Conservation (phyloP, 108 stramenopile species). For the Heterococcus sp. region DNA sequence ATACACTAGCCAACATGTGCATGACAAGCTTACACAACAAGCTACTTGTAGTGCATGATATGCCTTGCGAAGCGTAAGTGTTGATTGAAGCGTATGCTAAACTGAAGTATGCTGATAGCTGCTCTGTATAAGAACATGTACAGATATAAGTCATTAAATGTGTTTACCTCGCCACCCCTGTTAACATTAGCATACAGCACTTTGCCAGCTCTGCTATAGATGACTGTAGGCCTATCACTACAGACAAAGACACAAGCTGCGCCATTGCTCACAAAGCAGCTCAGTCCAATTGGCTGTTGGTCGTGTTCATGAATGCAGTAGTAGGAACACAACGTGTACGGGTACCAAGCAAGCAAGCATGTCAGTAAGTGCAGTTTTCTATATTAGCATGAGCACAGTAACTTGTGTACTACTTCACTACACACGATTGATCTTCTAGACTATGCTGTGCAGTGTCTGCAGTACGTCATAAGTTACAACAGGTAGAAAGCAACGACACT, state of each 20-base stretch:
- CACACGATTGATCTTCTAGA: too few species aligned
- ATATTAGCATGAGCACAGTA: too few species aligned
- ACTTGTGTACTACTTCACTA: too few species aligned
- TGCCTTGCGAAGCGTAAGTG: background rate
- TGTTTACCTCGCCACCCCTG: too few species aligned
- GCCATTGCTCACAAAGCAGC: conserved; percentile 64
- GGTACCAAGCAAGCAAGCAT: background rate
- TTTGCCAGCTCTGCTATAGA: conserved; percentile 82
- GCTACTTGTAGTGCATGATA: background rate
- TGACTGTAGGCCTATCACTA: conserved; percentile 92
- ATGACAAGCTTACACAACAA: background rate
- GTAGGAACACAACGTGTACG: background rate
- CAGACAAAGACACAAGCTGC: conserved; percentile 85
- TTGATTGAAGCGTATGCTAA: background rate
- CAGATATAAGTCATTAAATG: too few species aligned
- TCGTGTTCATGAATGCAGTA: background rate
- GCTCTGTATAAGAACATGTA: too few species aligned
- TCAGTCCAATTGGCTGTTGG: conserved; percentile 80
- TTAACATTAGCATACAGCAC: conserved; percentile 85
- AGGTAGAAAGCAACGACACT: background rate
- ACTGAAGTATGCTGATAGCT: too few species aligned
- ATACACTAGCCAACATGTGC: too few species aligned
- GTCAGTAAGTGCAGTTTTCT: too few species aligned
- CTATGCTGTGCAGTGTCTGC: too few species aligned
- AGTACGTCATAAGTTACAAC: too few species aligned